Percentiles rank a stretch among this genome's conserved stretches.
Evolutionary conservation across 2,329 filamentous ascomycete genomes (phyloP).

Genomic region (Nannizziopsis barbatae): DNA sequence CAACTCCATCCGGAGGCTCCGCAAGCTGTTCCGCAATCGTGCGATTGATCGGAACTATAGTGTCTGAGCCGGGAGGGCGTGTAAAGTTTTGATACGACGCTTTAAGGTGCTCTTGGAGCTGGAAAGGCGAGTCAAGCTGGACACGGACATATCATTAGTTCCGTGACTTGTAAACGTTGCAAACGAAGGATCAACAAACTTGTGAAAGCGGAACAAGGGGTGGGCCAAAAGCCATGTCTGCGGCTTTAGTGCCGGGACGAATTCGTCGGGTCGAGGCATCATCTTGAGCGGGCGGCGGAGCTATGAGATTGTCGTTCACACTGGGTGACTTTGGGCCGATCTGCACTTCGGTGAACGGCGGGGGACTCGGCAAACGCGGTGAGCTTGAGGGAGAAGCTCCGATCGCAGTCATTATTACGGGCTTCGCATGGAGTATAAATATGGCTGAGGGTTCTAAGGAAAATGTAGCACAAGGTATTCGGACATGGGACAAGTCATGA

Average conservation of each 20-base stretch:
- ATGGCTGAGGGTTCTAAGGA: too few species aligned
- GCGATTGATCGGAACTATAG: conserved; percentile 61
- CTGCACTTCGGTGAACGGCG: conserved; percentile 89
- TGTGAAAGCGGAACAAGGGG: conserved; percentile 76
- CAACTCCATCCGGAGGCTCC: conserved; percentile 67
- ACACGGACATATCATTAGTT: conserved; percentile 12
- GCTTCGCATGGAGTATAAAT: not conserved
- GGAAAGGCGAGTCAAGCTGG: conserved; percentile 92
- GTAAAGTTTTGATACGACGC: conserved; percentile 79
- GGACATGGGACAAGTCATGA: too few species aligned
- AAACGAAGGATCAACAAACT: conserved; percentile 37
- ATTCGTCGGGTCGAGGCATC: conserved; percentile 72
- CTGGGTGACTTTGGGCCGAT: conserved; percentile 67
- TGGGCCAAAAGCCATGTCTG: conserved; percentile 84
- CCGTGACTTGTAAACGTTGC: not conserved
- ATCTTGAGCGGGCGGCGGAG: conserved; percentile 51
- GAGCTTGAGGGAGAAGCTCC: conserved; percentile 55
- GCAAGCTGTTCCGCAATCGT: conserved; percentile 65
- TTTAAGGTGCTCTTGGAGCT: conserved; percentile 92
- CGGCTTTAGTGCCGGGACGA: conserved; percentile 81
- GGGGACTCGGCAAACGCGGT: conserved; percentile 85
- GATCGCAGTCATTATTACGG: conserved; percentile 34
- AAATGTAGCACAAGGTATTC: too few species aligned
- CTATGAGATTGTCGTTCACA: conserved; percentile 48
- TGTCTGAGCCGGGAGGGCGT: conserved; percentile 45